A percentile compares a stretch with the other conserved stretches of the same genome.
Conservation (phyloP, 2,329 filamentous ascomycete genomes). For the Scedosporium aurantiacum region DNA sequence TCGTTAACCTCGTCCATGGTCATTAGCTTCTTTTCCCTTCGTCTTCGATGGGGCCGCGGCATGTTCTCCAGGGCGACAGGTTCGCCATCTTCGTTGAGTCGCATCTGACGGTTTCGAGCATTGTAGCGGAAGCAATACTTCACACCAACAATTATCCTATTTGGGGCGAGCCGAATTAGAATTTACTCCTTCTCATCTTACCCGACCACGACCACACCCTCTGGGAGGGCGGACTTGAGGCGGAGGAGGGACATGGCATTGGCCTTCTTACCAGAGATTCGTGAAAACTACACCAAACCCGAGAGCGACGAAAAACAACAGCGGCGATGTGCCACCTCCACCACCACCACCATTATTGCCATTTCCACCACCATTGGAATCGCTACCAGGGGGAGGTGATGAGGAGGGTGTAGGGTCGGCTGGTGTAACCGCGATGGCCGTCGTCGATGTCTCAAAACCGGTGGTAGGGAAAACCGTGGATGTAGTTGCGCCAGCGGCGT, state of each 20-base stretch:
- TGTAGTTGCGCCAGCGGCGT: constrained; percentile 12
- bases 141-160: constrained; percentile 96
- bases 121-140: constrained; percentile 99
- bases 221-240: constrained; percentile 6
- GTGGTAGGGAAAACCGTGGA: constrained; percentile 13
- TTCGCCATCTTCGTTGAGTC: constrained; percentile 70
- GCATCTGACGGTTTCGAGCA: constrained; percentile 73
- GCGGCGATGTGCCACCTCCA: constrained; percentile 27
- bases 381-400: constrained; percentile 2
- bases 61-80: constrained; percentile 80
- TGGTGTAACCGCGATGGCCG: constrained; percentile 6
- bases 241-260: constrained; percentile 21
- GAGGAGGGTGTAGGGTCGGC: too few relatives aligned
- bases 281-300: constrained; percentile 98
- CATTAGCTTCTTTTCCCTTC: constrained; percentile 97
- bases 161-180: constrained; percentile 7
- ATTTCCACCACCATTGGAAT: constrained; percentile 8
- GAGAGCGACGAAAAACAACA: constrained; percentile 79
- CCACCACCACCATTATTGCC: constrained; percentile 9
- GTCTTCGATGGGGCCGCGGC: constrained; percentile 71
- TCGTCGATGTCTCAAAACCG: constrained; percentile 14
- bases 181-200: too few relatives aligned
- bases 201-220: too few relatives aligned
- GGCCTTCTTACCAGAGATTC: constrained; percentile 95
- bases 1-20: constrained; percentile 98